These are phyloP conservation scores for Medicago ruthenica DNA, from an alignment of 306 rosid species.

Conservation along the genomic window DNA sequence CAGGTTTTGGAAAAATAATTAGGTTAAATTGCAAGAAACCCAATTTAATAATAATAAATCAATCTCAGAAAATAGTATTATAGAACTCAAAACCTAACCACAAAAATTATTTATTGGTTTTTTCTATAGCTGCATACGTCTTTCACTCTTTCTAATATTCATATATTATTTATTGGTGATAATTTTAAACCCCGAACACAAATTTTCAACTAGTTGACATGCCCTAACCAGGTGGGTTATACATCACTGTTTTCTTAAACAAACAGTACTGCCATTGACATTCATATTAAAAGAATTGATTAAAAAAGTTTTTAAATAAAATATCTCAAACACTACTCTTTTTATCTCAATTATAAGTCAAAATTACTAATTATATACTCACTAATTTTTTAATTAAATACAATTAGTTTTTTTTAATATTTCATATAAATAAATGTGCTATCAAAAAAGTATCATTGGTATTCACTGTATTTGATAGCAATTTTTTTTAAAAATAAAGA, in stretches of 20 bases:
- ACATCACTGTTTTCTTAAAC: background rate
- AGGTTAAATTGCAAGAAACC: background rate
- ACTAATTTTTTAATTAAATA: no score
- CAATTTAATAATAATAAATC: background rate
- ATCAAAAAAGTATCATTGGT: no score
- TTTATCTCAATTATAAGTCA: no score
- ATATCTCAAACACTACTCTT: background rate
- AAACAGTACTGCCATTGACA: background rate
- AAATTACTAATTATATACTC: no score
- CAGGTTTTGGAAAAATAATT: constrained; percentile 8
- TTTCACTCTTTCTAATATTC: no score
- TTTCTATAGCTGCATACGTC: no score
- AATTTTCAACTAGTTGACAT: constrained; percentile 17
- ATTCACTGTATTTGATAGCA: no score
- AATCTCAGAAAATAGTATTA: background rate
- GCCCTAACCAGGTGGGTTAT: background rate
- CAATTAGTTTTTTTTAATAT: no score
- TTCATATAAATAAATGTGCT: no score
- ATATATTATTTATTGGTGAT: background rate
- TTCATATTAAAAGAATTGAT: background rate
- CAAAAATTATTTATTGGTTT: background rate
- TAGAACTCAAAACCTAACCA: background rate
- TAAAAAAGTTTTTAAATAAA: background rate
- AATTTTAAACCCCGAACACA: background rate
- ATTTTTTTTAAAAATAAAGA: no score